A percentile compares a stretch with the other conserved stretches of the same genome.
Evolutionary conservation across 768 basidiomycete genomes (phyloP).

Genomic region (Wakefieldia striispora): DNA sequence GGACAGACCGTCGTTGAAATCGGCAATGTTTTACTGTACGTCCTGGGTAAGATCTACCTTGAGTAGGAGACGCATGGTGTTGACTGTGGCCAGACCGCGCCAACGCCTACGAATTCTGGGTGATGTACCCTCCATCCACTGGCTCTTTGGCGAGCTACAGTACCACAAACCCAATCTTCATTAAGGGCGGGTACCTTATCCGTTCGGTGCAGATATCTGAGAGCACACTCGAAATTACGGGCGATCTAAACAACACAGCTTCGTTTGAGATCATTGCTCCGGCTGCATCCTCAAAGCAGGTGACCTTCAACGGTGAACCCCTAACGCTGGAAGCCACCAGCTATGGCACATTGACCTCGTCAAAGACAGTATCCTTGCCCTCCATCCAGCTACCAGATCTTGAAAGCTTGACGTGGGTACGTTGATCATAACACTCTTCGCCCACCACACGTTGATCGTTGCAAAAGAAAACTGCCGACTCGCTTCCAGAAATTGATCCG

Average conservation of each 20-base stretch:
- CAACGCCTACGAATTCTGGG: constrained; percentile 53
- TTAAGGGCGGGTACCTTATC: constrained; percentile 49
- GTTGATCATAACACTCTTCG: not conserved
- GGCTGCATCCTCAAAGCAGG: constrained; percentile 32
- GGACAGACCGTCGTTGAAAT: constrained; percentile 48
- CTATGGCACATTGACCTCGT: constrained; percentile 40
- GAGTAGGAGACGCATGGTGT: not conserved
- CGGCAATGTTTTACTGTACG: constrained; percentile 42
- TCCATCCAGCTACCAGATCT: constrained; percentile 19
- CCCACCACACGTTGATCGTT: constrained; percentile 1
- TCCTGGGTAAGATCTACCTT: constrained; percentile 36
- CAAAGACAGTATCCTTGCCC: constrained; percentile 12
- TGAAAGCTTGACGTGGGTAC: constrained; percentile 19
- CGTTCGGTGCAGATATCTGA: constrained; percentile 38
- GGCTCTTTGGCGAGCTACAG: constrained; percentile 35
- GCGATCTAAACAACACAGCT: constrained; percentile 44
- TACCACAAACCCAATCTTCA: constrained; percentile 42
- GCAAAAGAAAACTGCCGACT: constrained; percentile 23
- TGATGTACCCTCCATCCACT: constrained; percentile 38
- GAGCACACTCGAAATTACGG: constrained; percentile 39
- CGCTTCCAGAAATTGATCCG: constrained; percentile 37
- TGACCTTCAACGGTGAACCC: constrained; percentile 44
- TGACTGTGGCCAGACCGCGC: constrained; percentile 37
- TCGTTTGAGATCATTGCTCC: constrained; percentile 49
- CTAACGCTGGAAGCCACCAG: constrained; percentile 35